Conservation (phyloP, 306 rosid genomes). For the Quercus berberidifolia region DNA sequence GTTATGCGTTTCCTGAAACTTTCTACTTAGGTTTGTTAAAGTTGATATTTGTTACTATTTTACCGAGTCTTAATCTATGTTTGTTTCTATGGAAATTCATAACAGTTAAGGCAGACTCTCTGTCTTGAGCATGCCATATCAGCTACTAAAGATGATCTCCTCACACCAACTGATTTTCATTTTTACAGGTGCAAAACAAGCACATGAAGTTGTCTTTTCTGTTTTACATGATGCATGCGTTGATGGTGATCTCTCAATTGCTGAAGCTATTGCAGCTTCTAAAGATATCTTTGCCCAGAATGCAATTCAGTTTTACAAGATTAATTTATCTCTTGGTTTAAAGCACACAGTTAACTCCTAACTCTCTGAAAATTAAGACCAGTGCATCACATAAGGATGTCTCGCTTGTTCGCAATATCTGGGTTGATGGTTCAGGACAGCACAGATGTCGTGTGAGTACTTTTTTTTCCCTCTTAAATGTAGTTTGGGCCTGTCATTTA, state of each 20-base stretch:
- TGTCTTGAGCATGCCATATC: neutral
- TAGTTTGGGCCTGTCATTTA: constrained; percentile 7
- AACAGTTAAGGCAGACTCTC: neutral
- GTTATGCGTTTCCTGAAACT: constrained; percentile 76
- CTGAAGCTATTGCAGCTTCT: constrained; percentile 75
- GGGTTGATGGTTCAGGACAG: constrained; percentile 88
- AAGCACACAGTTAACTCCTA: constrained; percentile 16
- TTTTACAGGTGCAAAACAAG: too few relatives aligned
- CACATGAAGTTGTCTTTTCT: constrained; percentile 71
- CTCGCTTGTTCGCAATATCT: constrained; percentile 69
- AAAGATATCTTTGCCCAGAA: constrained; percentile 69
- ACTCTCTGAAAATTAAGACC: constrained; percentile 27
- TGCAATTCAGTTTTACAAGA: constrained; percentile 69
- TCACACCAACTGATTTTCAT: constrained; percentile 16
- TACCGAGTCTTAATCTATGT: neutral
- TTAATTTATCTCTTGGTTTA: constrained; percentile 32
- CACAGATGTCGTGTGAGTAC: constrained; percentile 88
- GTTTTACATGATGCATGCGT: constrained; percentile 70
- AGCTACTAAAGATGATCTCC: too few relatives aligned
- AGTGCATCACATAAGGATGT: constrained; percentile 20
- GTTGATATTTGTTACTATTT: neutral
- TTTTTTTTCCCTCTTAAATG: constrained; percentile 4
- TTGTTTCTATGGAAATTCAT: neutral
- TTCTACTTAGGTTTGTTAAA: constrained; percentile 75
- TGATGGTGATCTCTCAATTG: constrained; percentile 75